Conservation (phyloP, 108 stramenopile genomes). For the Skeletonema costatum region DNA sequence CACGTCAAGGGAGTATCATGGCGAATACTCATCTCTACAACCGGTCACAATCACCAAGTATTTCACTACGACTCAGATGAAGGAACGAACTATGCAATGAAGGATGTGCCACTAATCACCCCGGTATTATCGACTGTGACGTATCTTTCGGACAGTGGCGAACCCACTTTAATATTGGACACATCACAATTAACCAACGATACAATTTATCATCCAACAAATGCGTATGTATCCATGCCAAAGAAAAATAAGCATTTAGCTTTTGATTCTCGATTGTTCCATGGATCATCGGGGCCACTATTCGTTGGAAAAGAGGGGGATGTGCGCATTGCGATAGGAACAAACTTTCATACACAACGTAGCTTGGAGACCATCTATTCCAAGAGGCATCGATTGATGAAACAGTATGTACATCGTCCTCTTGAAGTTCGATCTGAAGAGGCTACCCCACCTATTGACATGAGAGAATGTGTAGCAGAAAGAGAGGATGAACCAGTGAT, state of each 20-base stretch:
- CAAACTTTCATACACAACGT: not conserved
- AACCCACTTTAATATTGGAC: not conserved
- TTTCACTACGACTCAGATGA: not conserved
- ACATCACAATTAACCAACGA: not conserved
- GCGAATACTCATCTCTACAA: not conserved
- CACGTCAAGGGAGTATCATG: not conserved
- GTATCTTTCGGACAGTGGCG: not conserved
- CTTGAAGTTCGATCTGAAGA: not conserved
- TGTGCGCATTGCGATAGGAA: not conserved
- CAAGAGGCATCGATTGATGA: not conserved
- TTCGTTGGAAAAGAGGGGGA: not conserved
- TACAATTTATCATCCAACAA: conserved; percentile 1
- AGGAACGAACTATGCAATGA: not conserved
- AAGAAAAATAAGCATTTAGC: not conserved
- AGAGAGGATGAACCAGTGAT: not conserved
- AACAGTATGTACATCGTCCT: not conserved
- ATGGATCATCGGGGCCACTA: not conserved
- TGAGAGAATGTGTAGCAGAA: not conserved
- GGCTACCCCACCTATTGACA: not conserved
- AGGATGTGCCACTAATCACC: not conserved
- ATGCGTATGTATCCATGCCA: not conserved
- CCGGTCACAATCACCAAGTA: not conserved
- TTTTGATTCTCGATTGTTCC: not conserved
- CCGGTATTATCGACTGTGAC: not conserved
- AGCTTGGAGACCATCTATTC: not conserved